These are phyloP conservation scores for Komagataella phaffii DNA, from an alignment of 805 yeast genomes.

Conservation along the genomic window DNA sequence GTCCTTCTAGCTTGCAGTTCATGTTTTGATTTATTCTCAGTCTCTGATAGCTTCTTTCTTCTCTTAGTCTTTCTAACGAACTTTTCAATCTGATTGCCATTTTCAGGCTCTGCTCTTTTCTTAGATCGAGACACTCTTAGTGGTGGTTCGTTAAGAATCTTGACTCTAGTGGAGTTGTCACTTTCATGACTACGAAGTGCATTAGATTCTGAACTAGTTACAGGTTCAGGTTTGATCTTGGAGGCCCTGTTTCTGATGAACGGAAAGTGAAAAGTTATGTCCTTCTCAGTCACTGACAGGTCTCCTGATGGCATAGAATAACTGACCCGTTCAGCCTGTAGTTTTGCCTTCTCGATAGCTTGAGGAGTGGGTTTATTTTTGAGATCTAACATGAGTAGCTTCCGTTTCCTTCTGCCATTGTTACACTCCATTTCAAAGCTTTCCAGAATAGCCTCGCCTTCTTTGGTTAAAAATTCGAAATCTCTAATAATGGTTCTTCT, in stretches of 20 bases:
- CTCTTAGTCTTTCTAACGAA: not conserved
- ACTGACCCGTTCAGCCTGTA: not conserved
- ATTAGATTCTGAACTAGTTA: not conserved
- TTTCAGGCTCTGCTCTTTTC: constrained; percentile 7
- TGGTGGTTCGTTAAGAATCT: not conserved
- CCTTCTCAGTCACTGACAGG: not conserved
- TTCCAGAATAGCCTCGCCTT: constrained; percentile 11
- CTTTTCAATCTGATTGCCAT: not conserved
- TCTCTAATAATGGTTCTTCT: constrained; percentile 38
- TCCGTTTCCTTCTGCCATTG: constrained; percentile 4
- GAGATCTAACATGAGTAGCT: constrained; percentile 5
- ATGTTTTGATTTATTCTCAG: constrained; percentile 12
- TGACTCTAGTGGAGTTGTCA: not conserved
- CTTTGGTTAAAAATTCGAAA: constrained; percentile 18
- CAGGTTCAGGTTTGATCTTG: not conserved
- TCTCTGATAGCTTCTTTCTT: constrained; percentile 1
- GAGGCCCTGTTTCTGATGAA: not conserved
- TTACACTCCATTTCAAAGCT: constrained; percentile 1
- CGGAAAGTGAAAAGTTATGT: not conserved
- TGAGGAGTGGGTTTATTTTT: constrained; percentile 8
- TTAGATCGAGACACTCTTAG: constrained; percentile 2
- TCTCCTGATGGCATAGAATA: not conserved
- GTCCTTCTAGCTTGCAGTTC: constrained; percentile 2
- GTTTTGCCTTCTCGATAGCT: constrained; percentile 1
- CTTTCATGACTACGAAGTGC: not conserved